phyloP scores from a whole-genome alignment of 2,329 filamentous ascomycete genomes.

The Simplicillium aogashimaense region DNA sequence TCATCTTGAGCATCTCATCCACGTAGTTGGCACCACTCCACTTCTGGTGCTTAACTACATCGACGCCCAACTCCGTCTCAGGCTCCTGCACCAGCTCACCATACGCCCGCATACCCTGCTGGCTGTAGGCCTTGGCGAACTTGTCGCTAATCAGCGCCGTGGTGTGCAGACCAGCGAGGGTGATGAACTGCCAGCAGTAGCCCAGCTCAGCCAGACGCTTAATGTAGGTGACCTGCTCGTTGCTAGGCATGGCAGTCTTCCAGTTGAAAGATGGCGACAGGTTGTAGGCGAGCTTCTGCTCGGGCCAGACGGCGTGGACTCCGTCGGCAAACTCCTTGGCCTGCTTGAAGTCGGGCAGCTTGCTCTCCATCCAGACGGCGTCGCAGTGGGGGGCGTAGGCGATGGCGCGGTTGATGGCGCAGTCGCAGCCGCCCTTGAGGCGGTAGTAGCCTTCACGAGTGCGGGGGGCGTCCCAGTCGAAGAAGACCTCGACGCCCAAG shows the following conservation, averaged over 20 bases:
- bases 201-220: slow-evolving; percentile 74
- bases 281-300: slow-evolving; percentile 98
- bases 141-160: slow-evolving; percentile 86
- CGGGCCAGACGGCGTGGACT: slow-evolving; percentile 88
- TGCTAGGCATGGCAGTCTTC: slow-evolving; percentile 85
- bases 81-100: slow-evolving; percentile 96
- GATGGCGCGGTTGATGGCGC: slow-evolving; percentile 80
- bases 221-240: slow-evolving; percentile 97
- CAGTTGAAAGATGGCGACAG: slow-evolving; percentile 99
- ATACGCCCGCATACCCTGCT: slow-evolving; percentile 88
- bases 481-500: slow-evolving; percentile 74
- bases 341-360: slow-evolving; percentile 83
- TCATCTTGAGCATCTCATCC: slow-evolving; percentile 94
- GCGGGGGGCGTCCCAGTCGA: slow-evolving; percentile 89
- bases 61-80: slow-evolving; percentile 81
- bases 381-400: slow-evolving; percentile 91
- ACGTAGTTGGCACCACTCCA: slow-evolving; percentile 95
- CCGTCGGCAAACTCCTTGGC: slow-evolving; percentile 88
- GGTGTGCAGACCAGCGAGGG: slow-evolving; percentile 91
- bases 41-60: slow-evolving; percentile 98
- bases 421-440: slow-evolving; percentile 82
- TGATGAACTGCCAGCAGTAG: slow-evolving; percentile 99
- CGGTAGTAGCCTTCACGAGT: slow-evolving; percentile 95
- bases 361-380: slow-evolving; percentile 99
- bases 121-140: slow-evolving; percentile 74